A percentile compares a stretch with the other conserved stretches of the same genome.
phyloP scores from a whole-genome alignment of 805 yeast species.

The Brettanomyces bruxellensis region DNA sequence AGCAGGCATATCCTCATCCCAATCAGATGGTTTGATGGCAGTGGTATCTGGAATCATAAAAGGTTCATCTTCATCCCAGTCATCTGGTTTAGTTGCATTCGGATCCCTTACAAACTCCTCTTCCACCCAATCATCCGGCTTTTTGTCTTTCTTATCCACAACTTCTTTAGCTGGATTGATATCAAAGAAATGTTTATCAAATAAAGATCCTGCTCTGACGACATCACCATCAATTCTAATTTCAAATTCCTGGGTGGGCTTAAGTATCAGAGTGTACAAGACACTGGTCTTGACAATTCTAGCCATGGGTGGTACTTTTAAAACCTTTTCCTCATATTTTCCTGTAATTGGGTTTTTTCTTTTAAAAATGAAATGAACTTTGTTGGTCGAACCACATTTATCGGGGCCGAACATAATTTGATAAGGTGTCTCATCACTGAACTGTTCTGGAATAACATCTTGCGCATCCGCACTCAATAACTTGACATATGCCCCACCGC shows the following conservation, averaged over 20 bases:
- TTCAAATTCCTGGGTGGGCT: conserved; percentile 60
- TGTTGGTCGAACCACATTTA: conserved; percentile 73
- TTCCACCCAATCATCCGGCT: conserved; percentile 84
- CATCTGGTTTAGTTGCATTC: conserved; percentile 59
- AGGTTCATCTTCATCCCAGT: conserved; percentile 75
- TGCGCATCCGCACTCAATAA: conserved; percentile 38
- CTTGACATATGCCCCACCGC: conserved; percentile 90
- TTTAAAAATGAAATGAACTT: conserved; percentile 67
- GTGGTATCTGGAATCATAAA: conserved; percentile 56
- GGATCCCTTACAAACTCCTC: conserved; percentile 61
- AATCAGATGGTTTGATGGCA: conserved; percentile 61
- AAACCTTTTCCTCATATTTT: conserved; percentile 58
- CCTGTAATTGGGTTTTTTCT: conserved; percentile 48
- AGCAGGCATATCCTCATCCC: conserved; percentile 61
- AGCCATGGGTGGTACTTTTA: conserved; percentile 60
- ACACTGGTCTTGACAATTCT: conserved; percentile 46
- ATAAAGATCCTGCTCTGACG: conserved; percentile 59
- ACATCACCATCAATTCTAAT: conserved; percentile 75
- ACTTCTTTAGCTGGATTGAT: conserved; percentile 61
- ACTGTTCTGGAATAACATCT: conserved; percentile 27
- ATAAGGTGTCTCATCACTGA: conserved; percentile 61
- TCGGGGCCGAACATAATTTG: conserved; percentile 95
- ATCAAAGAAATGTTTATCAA: conserved; percentile 44
- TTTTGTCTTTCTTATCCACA: conserved; percentile 43
- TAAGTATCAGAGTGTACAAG: conserved; percentile 69